Percentiles rank a stretch among this genome's conserved stretches.
Conservation (phyloP, 331 rosid genomes). For the Cydonia oblonga region DNA sequence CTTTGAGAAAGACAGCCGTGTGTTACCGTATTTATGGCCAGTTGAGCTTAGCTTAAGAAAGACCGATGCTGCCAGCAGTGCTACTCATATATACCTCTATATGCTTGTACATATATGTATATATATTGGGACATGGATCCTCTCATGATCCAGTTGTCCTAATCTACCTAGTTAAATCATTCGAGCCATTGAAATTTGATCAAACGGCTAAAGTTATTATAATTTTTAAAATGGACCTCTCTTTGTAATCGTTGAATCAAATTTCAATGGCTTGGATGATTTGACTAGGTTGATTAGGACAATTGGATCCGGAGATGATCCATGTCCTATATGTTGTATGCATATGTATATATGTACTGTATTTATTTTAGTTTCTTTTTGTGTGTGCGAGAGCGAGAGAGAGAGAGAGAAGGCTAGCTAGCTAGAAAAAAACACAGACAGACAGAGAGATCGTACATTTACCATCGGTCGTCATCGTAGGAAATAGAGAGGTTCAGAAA, state of each 20-base stretch:
- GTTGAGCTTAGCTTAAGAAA: slow-evolving; percentile 24
- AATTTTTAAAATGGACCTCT: too few species aligned
- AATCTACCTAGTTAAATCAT: too few species aligned
- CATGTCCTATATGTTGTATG: too few species aligned
- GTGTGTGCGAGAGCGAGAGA: not conserved
- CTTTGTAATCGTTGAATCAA: too few species aligned
- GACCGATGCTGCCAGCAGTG: slow-evolving; percentile 5
- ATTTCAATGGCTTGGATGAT: too few species aligned
- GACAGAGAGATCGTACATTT: not conserved
- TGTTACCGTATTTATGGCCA: not conserved
- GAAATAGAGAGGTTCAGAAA: slow-evolving; percentile 16
- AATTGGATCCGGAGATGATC: too few species aligned
- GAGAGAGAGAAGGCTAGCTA: not conserved
- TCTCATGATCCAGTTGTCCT: too few species aligned
- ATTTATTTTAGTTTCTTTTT: not conserved
- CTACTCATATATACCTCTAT: not conserved
- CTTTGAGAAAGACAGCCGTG: not conserved
- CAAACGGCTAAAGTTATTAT: too few species aligned
- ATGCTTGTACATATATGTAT: not conserved
- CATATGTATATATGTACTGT: not conserved
- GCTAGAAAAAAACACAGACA: slow-evolving; percentile 7
- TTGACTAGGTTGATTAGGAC: too few species aligned
- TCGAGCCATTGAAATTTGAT: too few species aligned
- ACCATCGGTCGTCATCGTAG: not conserved
- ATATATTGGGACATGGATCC: too few species aligned